phyloP scores from a whole-genome alignment of 768 basidiomycete genomes.

The Pilatotrama ljubarskyi region DNA sequence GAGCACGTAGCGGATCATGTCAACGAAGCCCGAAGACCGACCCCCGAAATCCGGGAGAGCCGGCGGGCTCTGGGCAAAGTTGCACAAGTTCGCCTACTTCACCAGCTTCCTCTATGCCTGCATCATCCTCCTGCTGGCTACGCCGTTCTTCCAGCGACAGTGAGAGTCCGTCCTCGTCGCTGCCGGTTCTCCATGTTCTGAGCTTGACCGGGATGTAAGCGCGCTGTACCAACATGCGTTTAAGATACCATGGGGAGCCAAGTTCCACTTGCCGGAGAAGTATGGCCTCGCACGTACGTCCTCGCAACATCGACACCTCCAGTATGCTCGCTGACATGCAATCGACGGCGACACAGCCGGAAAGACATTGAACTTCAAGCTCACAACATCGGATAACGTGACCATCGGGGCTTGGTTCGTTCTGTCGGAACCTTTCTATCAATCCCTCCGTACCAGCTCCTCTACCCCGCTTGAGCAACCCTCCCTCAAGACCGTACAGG shows the following conservation, averaged over 20 bases:
- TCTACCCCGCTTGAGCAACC: constrained; percentile 38
- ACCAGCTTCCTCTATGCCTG: constrained; percentile 55
- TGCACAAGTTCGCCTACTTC: constrained; percentile 37
- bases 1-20: background rate
- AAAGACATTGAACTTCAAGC: constrained; percentile 70
- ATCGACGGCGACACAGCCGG: constrained; percentile 52
- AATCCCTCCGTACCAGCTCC: constrained; percentile 40
- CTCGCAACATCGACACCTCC: background rate
- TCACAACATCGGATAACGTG: constrained; percentile 76
- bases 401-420: constrained; percentile 86
- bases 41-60: background rate
- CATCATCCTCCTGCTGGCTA: constrained; percentile 51
- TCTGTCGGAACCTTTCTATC: constrained; percentile 66
- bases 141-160: constrained; percentile 34
- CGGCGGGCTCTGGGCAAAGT: constrained; percentile 26
- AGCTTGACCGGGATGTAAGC: constrained; percentile 65
- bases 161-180: constrained; percentile 13
- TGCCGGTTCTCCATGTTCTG: background rate
- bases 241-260: constrained; percentile 59
- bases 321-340: background rate
- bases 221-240: constrained; percentile 67
- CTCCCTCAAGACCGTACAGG: constrained; percentile 44
- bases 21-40: background rate
- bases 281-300: constrained; percentile 80
- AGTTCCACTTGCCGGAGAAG: constrained; percentile 68